phyloP scores from a whole-genome alignment of 2,329 filamentous ascomycete species.

The Venturia aucupariae region DNA sequence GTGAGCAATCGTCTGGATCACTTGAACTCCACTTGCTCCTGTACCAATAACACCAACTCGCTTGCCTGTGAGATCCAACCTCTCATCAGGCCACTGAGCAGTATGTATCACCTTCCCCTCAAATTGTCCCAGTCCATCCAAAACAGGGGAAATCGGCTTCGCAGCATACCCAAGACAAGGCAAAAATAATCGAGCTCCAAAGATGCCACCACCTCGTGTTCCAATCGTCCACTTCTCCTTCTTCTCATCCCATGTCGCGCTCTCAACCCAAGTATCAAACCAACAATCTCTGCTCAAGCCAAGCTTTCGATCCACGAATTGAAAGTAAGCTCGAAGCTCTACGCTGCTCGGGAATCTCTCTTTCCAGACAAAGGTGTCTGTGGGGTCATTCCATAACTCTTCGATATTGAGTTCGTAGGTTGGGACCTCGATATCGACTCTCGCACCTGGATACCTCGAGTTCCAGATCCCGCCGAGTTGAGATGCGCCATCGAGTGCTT shows the following conservation, averaged over 20 bases:
- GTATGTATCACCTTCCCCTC: conserved; percentile 35
- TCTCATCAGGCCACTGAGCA: conserved; percentile 31
- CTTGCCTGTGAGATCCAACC: conserved; percentile 30
- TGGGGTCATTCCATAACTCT: conserved; percentile 33
- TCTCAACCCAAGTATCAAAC: conserved; percentile 38
- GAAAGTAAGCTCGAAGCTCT: conserved; percentile 1
- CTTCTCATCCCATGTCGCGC: conserved; percentile 39
- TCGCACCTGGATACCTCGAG: conserved; percentile 36
- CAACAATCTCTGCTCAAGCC: neutral
- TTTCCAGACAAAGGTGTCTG: neutral
- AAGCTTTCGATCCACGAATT: neutral
- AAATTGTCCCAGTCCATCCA: conserved; percentile 29
- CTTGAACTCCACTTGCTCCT: conserved; percentile 33
- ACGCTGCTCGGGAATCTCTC: neutral
- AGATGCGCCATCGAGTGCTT: conserved; percentile 31
- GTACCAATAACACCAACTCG: conserved; percentile 34
- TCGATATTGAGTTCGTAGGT: conserved; percentile 40
- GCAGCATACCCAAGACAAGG: conserved; percentile 18
- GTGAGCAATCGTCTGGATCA: conserved; percentile 20
- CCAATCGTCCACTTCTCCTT: conserved; percentile 26
- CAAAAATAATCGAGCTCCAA: conserved; percentile 31
- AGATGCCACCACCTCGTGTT: conserved; percentile 16
- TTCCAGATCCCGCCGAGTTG: conserved; percentile 36
- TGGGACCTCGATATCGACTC: conserved; percentile 38
- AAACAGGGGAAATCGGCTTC: conserved; percentile 32